phyloP scores from a whole-genome alignment of 352 stramenopile species.

The Globisporangium emineosum region DNA sequence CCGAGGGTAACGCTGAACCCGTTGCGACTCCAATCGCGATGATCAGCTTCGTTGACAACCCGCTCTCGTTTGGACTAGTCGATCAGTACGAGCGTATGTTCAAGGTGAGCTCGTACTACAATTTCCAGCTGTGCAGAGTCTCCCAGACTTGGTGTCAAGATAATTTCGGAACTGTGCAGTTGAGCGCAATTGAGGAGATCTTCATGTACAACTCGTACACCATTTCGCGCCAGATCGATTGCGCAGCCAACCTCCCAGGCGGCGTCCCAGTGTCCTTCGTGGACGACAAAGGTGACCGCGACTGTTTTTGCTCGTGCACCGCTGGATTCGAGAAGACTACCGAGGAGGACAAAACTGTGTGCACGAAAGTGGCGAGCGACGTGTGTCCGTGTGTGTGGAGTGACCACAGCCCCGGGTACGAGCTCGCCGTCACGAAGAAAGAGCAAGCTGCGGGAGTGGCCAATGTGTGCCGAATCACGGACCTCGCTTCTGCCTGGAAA shows the following conservation, averaged over 20 bases:
- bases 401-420: conserved; percentile 19
- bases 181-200: conserved; percentile 36
- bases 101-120: conserved; percentile 1
- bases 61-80: background rate
- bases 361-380: conserved; percentile 25
- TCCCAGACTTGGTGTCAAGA: no score
- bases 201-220: conserved; percentile 70
- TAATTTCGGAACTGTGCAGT: conserved; percentile 25
- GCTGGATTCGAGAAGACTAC: conserved; percentile 26
- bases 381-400: conserved; percentile 51
- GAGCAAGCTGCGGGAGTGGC: conserved; percentile 14
- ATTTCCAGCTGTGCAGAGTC: conserved; percentile 20
- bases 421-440: conserved; percentile 2
- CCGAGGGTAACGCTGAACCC: no score
- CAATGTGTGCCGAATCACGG: conserved; percentile 28
- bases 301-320: conserved; percentile 63
- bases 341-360: conserved; percentile 22
- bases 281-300: conserved; percentile 25
- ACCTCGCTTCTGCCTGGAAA: conserved; percentile 27
- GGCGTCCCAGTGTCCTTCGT: conserved; percentile 53
- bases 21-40: background rate
- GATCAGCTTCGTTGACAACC: conserved; percentile 21
- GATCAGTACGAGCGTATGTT: conserved; percentile 11
- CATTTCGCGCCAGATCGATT: conserved; percentile 35
- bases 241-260: conserved; percentile 22